Evolutionary conservation across 306 rosid genomes (phyloP).

Genomic region (Ochetophila trinervis): DNA sequence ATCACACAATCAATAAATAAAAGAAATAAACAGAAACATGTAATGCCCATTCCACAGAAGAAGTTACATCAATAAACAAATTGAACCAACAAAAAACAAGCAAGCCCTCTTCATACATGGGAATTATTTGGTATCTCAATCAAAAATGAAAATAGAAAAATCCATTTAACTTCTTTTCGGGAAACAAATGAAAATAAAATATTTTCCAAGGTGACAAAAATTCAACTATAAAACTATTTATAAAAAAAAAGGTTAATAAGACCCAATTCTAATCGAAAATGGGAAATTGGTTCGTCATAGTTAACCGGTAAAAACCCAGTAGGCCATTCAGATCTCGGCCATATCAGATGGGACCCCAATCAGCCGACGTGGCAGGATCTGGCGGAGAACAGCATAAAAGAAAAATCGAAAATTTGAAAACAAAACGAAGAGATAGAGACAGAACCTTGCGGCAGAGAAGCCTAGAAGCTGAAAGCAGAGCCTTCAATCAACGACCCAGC

Average conservation of each 20-base stretch:
- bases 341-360: neutral
- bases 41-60: no score
- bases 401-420: neutral
- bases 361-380: slow-evolving; percentile 11
- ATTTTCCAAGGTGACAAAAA: neutral
- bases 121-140: no score
- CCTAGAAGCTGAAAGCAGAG: neutral
- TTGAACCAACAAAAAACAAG: no score
- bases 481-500: neutral
- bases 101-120: no score
- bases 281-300: slow-evolving; percentile 1
- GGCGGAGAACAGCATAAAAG: neutral
- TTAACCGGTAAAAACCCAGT: neutral
- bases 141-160: no score
- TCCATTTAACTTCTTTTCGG: no score
- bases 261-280: neutral
- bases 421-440: neutral
- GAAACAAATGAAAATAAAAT: neutral
- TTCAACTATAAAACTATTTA: slow-evolving; percentile 12
- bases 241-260: neutral
- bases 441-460: neutral
- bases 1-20: neutral
- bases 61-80: no score
- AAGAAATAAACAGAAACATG: no score
- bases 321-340: neutral